Conservation (phyloP, 23 red algal genomes). For the Gracilariopsis chorda region DNA sequence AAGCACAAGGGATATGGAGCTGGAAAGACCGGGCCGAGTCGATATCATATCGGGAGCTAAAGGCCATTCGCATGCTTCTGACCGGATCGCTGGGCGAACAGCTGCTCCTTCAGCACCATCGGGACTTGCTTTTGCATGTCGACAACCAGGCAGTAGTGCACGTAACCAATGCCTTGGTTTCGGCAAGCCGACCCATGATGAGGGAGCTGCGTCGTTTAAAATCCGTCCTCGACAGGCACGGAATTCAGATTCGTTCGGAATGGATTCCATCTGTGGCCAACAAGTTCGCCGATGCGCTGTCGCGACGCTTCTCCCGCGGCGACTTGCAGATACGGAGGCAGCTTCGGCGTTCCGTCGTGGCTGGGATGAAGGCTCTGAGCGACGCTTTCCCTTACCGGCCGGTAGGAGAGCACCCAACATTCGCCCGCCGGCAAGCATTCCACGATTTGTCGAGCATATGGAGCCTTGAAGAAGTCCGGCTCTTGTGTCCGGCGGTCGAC, state of each 20-base stretch:
- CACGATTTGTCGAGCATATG: too few species aligned
- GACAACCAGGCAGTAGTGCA: constrained; percentile 55
- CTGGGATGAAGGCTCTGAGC: too few species aligned
- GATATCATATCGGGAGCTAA: not conserved
- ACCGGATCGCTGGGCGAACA: not conserved
- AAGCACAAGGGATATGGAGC: not conserved
- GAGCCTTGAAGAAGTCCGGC: too few species aligned
- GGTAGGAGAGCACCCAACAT: too few species aligned
- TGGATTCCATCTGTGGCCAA: constrained; percentile 18
- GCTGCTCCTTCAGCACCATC: not conserved
- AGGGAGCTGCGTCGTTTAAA: not conserved
- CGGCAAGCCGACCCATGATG: constrained; percentile 14
- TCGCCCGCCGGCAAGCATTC: too few species aligned
- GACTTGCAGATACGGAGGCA: too few species aligned
- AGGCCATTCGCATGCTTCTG: constrained; percentile 3
- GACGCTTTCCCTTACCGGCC: too few species aligned
- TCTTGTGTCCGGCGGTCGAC: too few species aligned
- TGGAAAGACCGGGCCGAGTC: not conserved
- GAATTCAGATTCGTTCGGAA: not conserved
- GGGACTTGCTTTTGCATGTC: not conserved
- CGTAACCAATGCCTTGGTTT: not conserved
- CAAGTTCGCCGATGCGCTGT: constrained; percentile 10
- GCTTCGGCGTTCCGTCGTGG: too few species aligned
- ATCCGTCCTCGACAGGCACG: not conserved
- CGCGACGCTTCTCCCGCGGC: not conserved